Conservation (phyloP, 176 grass and related monocot species). For the Avena atlantica region DNA sequence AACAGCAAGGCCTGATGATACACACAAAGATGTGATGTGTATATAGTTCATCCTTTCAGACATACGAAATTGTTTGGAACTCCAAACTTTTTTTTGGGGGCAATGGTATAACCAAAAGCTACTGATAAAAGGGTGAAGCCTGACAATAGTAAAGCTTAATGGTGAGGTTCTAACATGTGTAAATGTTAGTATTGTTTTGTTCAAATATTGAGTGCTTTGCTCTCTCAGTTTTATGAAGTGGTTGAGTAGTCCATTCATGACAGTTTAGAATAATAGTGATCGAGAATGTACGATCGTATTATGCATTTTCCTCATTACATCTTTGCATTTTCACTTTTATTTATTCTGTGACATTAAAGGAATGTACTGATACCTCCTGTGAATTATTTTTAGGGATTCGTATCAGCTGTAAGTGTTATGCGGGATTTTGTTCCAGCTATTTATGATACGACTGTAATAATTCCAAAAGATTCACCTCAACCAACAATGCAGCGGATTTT, state of each 20-base stretch:
- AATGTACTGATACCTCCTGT: conserved; percentile 28
- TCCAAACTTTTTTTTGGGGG: neutral
- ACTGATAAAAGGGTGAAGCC: neutral
- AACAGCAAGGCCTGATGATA: no score
- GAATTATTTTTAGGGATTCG: conserved; percentile 71
- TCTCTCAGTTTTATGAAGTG: conserved; percentile 18
- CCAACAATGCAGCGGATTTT: conserved; percentile 94
- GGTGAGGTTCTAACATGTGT: neutral
- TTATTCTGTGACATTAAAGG: conserved; percentile 8
- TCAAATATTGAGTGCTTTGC: neutral
- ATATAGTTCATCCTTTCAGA: no score
- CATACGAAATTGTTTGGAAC: no score
- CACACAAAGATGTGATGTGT: no score
- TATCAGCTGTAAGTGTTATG: conserved; percentile 90
- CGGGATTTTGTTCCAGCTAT: conserved; percentile 91
- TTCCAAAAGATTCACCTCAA: conserved; percentile 86
- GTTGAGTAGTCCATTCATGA: neutral
- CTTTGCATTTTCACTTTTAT: neutral
- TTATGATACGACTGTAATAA: conserved; percentile 87
- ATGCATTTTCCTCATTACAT: conserved; percentile 19
- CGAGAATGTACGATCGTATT: neutral
- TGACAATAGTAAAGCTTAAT: neutral
- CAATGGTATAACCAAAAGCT: neutral
- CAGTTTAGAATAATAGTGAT: conserved; percentile 7
- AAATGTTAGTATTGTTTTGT: neutral